Evolutionary conservation across 495 filamentous ascomycete species (phyloP).

Genomic region (Oleoguttula mirabilis): DNA sequence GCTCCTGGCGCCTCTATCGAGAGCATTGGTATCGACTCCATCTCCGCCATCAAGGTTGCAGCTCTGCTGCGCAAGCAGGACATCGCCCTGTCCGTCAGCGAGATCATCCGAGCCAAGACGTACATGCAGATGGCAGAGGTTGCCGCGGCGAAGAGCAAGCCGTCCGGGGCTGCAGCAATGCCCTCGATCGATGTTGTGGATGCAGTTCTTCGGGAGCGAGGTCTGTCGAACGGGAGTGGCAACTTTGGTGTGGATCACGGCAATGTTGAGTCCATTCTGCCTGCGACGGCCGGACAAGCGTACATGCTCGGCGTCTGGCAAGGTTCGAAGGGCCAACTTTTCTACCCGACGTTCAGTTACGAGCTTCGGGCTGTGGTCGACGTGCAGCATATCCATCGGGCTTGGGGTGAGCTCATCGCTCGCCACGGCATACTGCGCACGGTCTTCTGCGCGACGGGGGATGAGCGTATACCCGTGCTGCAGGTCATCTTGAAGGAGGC

Average conservation of each 20-base stretch:
- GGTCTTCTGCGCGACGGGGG: slow-evolving; percentile 39
- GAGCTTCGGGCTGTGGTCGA: slow-evolving; percentile 22
- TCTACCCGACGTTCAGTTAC: slow-evolving; percentile 54
- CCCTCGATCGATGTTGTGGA: slow-evolving; percentile 21
- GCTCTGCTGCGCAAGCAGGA: slow-evolving; percentile 49
- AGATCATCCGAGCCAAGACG: slow-evolving; percentile 53
- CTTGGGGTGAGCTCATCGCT: slow-evolving; percentile 46
- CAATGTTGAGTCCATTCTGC: slow-evolving; percentile 42
- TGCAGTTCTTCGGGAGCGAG: slow-evolving; percentile 26
- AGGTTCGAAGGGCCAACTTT: slow-evolving; percentile 45
- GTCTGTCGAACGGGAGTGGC: slow-evolving; percentile 4
- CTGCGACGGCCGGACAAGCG: slow-evolving; percentile 57
- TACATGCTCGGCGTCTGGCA: slow-evolving; percentile 61
- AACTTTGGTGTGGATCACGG: not conserved
- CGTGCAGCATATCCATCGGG: slow-evolving; percentile 29
- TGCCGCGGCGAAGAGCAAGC: slow-evolving; percentile 5
- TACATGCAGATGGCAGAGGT: slow-evolving; percentile 31
- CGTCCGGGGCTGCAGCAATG: slow-evolving; percentile 16
- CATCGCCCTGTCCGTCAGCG: slow-evolving; percentile 47
- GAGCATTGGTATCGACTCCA: slow-evolving; percentile 79
- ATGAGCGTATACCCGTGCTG: slow-evolving; percentile 36
- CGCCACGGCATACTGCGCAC: slow-evolving; percentile 52
- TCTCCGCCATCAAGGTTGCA: slow-evolving; percentile 68
- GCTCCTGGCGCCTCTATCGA: slow-evolving; percentile 57
- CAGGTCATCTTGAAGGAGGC: slow-evolving; percentile 36